Conservation (phyloP, 2,329 filamentous ascomycete species). For the Triangularia verruculosa region DNA sequence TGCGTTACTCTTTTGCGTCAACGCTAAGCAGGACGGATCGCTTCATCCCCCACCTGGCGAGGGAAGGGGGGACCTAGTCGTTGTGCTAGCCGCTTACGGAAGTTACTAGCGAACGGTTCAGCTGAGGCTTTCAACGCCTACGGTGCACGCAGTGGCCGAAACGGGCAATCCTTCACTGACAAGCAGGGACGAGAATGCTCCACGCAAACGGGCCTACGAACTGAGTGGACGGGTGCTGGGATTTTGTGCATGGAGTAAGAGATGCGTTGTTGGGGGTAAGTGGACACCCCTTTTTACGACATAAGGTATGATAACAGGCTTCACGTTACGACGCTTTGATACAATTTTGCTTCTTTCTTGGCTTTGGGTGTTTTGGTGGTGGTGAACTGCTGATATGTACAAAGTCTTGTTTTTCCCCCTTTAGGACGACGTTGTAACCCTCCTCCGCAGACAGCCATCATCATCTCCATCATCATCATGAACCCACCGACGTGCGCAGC, state of each 20-base stretch:
- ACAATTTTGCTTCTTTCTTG: background rate
- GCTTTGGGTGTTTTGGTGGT: background rate
- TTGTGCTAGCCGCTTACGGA: background rate
- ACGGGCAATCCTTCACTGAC: background rate
- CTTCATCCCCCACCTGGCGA: background rate
- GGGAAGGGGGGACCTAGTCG: too few species aligned
- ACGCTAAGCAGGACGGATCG: slow-evolving; percentile 20
- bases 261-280: background rate
- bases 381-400: background rate
- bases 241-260: background rate
- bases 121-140: slow-evolving; percentile 9
- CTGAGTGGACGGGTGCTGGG: background rate
- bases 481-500: too few species aligned
- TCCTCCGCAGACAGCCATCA: background rate
- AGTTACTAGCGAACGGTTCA: slow-evolving; percentile 9
- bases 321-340: background rate
- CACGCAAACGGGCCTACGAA: too few species aligned
- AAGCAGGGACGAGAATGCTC: too few species aligned
- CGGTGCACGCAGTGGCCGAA: background rate
- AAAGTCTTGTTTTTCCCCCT: too few species aligned
- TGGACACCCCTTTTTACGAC: background rate
- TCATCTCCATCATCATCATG: background rate
- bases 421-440: background rate
- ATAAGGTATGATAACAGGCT: background rate
- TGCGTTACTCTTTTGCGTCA: slow-evolving; percentile 21